phyloP scores from a whole-genome alignment of 108 stramenopile genomes.

The Cyclotella atomus region DNA sequence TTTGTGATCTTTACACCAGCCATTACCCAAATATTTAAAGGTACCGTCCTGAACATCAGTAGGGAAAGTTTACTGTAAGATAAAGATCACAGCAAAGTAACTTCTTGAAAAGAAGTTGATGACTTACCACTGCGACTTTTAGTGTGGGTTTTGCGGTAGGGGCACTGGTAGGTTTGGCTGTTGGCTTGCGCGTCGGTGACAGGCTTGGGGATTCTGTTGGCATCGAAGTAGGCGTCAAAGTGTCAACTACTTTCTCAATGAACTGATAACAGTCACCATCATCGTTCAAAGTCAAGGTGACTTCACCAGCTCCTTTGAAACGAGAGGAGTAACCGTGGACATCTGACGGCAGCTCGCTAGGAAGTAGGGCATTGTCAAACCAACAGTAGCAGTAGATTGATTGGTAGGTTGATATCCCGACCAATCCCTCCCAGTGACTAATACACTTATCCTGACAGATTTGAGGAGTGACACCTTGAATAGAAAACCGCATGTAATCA shows the following conservation, averaged over 20 bases:
- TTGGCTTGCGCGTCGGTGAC: constrained; percentile 10
- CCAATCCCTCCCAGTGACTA: background rate
- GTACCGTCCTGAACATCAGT: background rate
- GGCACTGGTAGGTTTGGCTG: background rate
- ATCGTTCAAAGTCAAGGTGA: background rate
- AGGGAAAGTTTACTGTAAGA: background rate
- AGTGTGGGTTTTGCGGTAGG: constrained; percentile 2
- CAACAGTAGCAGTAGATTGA: constrained; percentile 11
- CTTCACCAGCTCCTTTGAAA: background rate
- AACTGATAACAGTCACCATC: constrained; percentile 4
- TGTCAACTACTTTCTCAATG: background rate
- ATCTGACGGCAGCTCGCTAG: background rate
- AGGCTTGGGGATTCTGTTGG: constrained; percentile 20
- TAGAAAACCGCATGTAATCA: constrained; percentile 5
- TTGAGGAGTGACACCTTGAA: background rate
- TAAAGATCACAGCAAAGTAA: no score
- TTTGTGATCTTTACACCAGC: constrained; percentile 5
- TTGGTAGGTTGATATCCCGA: background rate
- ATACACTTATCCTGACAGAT: constrained; percentile 2
- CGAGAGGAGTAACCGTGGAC: background rate
- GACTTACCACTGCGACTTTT: background rate
- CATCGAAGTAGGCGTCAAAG: constrained; percentile 10
- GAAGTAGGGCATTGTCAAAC: constrained; percentile 1
- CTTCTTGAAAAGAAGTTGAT: no score
- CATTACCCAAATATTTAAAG: background rate